Conservation (phyloP, 2,329 filamentous ascomycete species). For the Clonostachys rhizophaga region DNA sequence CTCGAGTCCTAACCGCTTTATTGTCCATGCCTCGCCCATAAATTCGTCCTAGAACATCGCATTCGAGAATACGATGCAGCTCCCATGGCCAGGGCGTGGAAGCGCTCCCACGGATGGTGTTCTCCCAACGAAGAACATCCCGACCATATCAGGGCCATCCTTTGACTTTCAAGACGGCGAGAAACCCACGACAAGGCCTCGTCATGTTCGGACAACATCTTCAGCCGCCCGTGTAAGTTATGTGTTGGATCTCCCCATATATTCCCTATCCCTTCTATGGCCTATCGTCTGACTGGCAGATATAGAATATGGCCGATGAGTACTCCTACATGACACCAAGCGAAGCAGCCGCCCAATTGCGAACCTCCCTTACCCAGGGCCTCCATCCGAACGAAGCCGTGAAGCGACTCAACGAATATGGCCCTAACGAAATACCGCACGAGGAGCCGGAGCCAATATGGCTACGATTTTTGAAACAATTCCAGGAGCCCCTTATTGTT, state of each 20-base stretch:
- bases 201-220: conserved; percentile 44
- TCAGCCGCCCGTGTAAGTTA: conserved; percentile 48
- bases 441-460: conserved; percentile 92
- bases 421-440: conserved; percentile 90
- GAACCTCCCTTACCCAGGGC: conserved; percentile 79
- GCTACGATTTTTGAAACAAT: conserved; percentile 93
- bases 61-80: conserved; percentile 21
- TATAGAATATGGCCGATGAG: conserved; percentile 51
- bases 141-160: conserved; percentile 21
- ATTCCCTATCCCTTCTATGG: conserved; percentile 6
- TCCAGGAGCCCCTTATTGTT: conserved; percentile 91
- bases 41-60: background rate
- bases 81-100: conserved; percentile 27
- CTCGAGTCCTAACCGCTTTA: too few relatives aligned
- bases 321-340: conserved; percentile 66
- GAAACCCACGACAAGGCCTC: conserved; percentile 16
- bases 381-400: conserved; percentile 78
- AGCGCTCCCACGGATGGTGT: conserved; percentile 19
- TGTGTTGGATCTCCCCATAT: background rate
- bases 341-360: conserved; percentile 72
- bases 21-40: too few relatives aligned
- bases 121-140: conserved; percentile 22
- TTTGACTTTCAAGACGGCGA: conserved; percentile 15
- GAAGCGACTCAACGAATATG: conserved; percentile 72
- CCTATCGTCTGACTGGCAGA: background rate